Percentiles rank a stretch among this genome's conserved stretches.
These are phyloP conservation scores for Cladophialophora carrionii DNA, from an alignment of 2,329 filamentous ascomycete genomes.

Conservation along the genomic window DNA sequence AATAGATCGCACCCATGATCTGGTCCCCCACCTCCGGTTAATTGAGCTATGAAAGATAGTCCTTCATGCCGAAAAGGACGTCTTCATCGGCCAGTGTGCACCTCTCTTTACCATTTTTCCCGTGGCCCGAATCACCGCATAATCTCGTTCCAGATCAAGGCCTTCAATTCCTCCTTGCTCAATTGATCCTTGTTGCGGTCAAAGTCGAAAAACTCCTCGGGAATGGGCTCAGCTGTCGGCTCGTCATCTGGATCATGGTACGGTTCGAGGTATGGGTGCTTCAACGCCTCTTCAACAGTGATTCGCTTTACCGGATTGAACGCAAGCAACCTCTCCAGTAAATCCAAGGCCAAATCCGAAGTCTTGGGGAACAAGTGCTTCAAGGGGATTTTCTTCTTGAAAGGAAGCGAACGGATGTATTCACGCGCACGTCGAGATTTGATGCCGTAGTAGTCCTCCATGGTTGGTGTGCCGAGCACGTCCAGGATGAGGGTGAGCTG, in stretches of 20 bases:
- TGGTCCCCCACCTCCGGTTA: background rate
- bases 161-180: constrained; percentile 97
- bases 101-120: background rate
- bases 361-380: constrained; percentile 97
- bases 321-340: constrained; percentile 91
- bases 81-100: background rate
- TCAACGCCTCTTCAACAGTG: constrained; percentile 93
- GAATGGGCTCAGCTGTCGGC: constrained; percentile 93
- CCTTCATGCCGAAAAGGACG: background rate
- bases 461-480: constrained; percentile 94
- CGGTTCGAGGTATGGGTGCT: constrained; percentile 96
- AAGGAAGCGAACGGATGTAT: constrained; percentile 96
- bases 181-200: constrained; percentile 99
- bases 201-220: constrained; percentile 99
- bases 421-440: constrained; percentile 96
- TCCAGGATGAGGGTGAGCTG: constrained; percentile 96
- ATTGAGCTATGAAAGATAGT: background rate
- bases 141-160: constrained; percentile 95
- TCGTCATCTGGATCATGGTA: constrained; percentile 99
- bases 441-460: constrained; percentile 99
- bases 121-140: constrained; percentile 60
- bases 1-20: background rate
- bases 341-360: constrained; percentile 91
- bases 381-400: constrained; percentile 99
- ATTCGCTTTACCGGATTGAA: constrained; percentile 99